Evolutionary conservation across 352 stramenopile genomes (phyloP).

Genomic region (Phytophthora capsici): DNA sequence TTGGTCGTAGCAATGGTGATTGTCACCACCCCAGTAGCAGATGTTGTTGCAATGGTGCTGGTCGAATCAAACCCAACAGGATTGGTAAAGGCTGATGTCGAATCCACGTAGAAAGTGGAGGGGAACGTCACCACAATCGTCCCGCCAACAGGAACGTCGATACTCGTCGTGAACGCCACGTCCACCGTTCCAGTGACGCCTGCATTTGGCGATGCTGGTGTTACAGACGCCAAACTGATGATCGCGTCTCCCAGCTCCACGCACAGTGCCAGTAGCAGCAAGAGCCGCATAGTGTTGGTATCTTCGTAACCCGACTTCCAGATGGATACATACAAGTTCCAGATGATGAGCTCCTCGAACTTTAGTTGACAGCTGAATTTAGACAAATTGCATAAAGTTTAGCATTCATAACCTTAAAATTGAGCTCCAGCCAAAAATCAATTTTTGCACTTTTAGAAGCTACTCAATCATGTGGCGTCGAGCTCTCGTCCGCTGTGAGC

Average conservation of each 20-base stretch:
- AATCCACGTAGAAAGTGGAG: slow-evolving; percentile 50
- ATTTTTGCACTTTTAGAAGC: too few relatives aligned
- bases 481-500: slow-evolving; percentile 30
- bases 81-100: slow-evolving; percentile 27
- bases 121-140: slow-evolving; percentile 61
- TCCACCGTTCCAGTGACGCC: slow-evolving; percentile 40
- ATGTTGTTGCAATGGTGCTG: slow-evolving; percentile 34
- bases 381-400: too few relatives aligned
- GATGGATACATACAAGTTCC: slow-evolving; percentile 16
- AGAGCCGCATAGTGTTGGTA: slow-evolving; percentile 4
- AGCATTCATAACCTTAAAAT: too few relatives aligned
- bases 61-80: slow-evolving; percentile 32
- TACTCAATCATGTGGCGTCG: slow-evolving; percentile 31
- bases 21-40: slow-evolving; percentile 34
- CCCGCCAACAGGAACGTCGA: slow-evolving; percentile 46
- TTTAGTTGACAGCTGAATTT: too few relatives aligned
- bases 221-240: slow-evolving; percentile 45
- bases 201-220: slow-evolving; percentile 28
- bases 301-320: slow-evolving; percentile 9
- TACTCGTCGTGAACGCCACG: slow-evolving; percentile 46
- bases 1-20: slow-evolving; percentile 43
- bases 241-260: slow-evolving; percentile 19
- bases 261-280: slow-evolving; percentile 19
- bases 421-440: too few relatives aligned
- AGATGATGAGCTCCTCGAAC: slow-evolving; percentile 4